A percentile compares a stretch with the other conserved stretches of the same genome.
phyloP scores from a whole-genome alignment of 2,329 filamentous ascomycete genomes.

The Westerdykella aurantiaca region DNA sequence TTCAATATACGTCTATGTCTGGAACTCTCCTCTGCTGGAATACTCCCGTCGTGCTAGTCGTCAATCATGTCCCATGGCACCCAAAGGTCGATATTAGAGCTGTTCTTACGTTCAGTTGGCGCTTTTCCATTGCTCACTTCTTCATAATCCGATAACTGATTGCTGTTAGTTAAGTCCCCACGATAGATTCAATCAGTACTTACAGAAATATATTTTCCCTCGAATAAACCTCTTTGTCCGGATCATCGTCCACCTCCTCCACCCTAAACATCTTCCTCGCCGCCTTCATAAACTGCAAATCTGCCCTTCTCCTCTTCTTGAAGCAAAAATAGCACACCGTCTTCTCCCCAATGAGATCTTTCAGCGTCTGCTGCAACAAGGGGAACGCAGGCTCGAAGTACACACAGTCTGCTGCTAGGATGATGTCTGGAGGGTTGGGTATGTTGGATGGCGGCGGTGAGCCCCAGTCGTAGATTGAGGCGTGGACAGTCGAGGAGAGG shows the following conservation, averaged over 20 bases:
- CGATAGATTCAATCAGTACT: constrained; percentile 12
- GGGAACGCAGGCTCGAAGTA: constrained; percentile 97
- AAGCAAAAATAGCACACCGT: constrained; percentile 84
- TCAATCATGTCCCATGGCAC: not conserved
- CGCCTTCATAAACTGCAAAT: constrained; percentile 49
- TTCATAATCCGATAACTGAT: constrained; percentile 7
- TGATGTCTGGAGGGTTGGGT: constrained; percentile 62
- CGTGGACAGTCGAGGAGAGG: constrained; percentile 57
- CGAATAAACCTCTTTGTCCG: constrained; percentile 41
- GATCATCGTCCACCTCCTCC: constrained; percentile 45
- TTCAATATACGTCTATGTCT: too few species aligned
- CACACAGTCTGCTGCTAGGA: constrained; percentile 93
- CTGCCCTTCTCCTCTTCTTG: constrained; percentile 78
- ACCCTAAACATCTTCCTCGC: constrained; percentile 47
- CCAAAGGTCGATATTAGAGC: not conserved
- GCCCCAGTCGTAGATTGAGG: constrained; percentile 75
- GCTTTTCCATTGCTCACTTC: not conserved
- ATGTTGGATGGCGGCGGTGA: constrained; percentile 36
- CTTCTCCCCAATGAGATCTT: constrained; percentile 60
- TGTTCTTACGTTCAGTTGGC: too few species aligned
- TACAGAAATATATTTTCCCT: constrained; percentile 49
- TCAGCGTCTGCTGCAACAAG: constrained; percentile 71
- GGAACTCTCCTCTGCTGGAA: too few species aligned
- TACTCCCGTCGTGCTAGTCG: too few species aligned
- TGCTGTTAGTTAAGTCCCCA: not conserved